Percentiles rank a stretch among this genome's conserved stretches.
Evolutionary conservation across 257 asterid species (phyloP).

Genomic region (Solanum corneliomulleri): DNA sequence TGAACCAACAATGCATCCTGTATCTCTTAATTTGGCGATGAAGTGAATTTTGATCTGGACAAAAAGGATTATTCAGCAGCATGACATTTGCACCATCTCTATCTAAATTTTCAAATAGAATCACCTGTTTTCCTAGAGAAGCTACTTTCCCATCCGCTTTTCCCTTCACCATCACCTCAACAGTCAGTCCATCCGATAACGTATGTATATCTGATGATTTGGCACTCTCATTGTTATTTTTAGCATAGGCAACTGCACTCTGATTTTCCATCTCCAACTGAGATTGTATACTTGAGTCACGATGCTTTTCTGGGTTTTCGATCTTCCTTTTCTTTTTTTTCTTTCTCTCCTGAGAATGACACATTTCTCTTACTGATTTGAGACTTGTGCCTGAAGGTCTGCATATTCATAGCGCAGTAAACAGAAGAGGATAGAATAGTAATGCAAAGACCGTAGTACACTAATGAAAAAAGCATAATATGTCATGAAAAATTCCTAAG

Average conservation of each 20-base stretch:
- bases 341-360: constrained; percentile 11
- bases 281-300: neutral
- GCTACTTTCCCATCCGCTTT: constrained; percentile 44
- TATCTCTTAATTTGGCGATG: constrained; percentile 37
- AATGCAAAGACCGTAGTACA: neutral
- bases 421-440: neutral
- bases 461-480: neutral
- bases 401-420: neutral
- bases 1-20: constrained; percentile 25
- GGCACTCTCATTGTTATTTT: constrained; percentile 6
- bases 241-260: neutral
- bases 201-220: constrained; percentile 13
- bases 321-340: constrained; percentile 9
- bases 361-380: neutral
- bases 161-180: constrained; percentile 52
- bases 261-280: neutral
- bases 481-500: neutral
- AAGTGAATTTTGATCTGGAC: constrained; percentile 47
- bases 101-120: neutral
- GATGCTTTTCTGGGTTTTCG: neutral
- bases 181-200: constrained; percentile 47
- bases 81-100: neutral
- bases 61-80: neutral
- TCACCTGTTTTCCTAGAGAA: constrained; percentile 46
- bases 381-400: neutral